Conservation (phyloP, 495 filamentous ascomycete species). For the Penicillium maclennaniae region DNA sequence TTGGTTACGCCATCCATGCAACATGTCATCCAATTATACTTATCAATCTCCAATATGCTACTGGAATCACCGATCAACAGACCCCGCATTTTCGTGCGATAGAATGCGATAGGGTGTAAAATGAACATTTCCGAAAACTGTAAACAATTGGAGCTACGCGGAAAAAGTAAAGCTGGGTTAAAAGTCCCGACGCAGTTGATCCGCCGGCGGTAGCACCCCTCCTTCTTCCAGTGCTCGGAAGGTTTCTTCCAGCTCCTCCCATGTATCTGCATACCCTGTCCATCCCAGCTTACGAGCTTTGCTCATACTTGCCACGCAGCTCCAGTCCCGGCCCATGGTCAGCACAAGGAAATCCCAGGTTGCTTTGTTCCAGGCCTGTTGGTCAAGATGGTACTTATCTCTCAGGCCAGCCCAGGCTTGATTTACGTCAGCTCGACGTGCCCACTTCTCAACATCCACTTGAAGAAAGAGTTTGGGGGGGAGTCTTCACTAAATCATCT, state of each 20-base stretch:
- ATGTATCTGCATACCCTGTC: constrained; percentile 44
- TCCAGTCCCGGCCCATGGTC: constrained; percentile 46
- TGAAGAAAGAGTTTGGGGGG: constrained; percentile 31
- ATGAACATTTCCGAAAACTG: neutral
- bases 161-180: neutral
- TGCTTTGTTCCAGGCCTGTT: constrained; percentile 50
- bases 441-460: constrained; percentile 52
- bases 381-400: constrained; percentile 44
- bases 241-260: constrained; percentile 45
- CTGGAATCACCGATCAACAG: too few relatives aligned
- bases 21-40: too few relatives aligned
- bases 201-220: constrained; percentile 17
- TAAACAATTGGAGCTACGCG: neutral
- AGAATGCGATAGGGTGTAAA: too few relatives aligned
- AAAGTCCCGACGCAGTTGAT: constrained; percentile 1
- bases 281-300: constrained; percentile 50
- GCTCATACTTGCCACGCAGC: constrained; percentile 50
- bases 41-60: too few relatives aligned
- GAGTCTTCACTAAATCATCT: neutral
- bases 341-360: constrained; percentile 54
- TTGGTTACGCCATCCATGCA: too few relatives aligned
- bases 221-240: constrained; percentile 43
- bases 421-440: constrained; percentile 46
- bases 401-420: constrained; percentile 43
- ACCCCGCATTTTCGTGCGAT: too few relatives aligned